Percentiles rank a stretch among this genome's conserved stretches.
Evolutionary conservation across 2,329 filamentous ascomycete species (phyloP).

Genomic region (Cordyceps cicadae): DNA sequence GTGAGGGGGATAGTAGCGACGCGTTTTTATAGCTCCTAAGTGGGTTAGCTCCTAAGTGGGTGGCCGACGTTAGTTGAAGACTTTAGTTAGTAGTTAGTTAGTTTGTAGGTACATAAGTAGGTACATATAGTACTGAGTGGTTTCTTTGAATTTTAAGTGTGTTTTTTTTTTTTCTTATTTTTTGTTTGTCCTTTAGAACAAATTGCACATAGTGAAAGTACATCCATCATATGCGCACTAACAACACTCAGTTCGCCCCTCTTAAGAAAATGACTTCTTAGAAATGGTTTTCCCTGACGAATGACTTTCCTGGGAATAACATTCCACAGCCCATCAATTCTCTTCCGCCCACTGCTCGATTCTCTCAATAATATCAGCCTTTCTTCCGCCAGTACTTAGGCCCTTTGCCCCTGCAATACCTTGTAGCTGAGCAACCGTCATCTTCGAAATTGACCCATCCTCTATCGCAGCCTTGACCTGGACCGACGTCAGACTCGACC

Average conservation of each 20-base stretch:
- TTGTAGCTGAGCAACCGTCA: slow-evolving; percentile 47
- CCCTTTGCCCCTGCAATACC: slow-evolving; percentile 40
- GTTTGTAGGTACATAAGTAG: too few species aligned
- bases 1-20: too few species aligned
- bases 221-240: not conserved
- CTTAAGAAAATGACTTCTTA: not conserved
- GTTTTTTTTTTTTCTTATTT: not conserved
- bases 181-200: not conserved
- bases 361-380: slow-evolving; percentile 46
- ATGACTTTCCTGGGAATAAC: not conserved
- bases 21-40: too few species aligned
- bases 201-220: too few species aligned
- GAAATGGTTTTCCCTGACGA: too few species aligned
- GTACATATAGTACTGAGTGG: too few species aligned
- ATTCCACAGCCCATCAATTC: slow-evolving; percentile 19
- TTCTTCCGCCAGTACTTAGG: slow-evolving; percentile 41
- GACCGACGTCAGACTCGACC: slow-evolving; percentile 32
- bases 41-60: too few species aligned
- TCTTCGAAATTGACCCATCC: slow-evolving; percentile 40
- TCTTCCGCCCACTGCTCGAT: slow-evolving; percentile 50
- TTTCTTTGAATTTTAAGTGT: not conserved
- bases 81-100: too few species aligned
- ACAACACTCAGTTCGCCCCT: not conserved
- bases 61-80: too few species aligned
- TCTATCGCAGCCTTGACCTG: slow-evolving; percentile 39